Base-by-base conservation (phyloP, 352 stramenopile genomes). In the Saprolegnia diclina region DNA sequence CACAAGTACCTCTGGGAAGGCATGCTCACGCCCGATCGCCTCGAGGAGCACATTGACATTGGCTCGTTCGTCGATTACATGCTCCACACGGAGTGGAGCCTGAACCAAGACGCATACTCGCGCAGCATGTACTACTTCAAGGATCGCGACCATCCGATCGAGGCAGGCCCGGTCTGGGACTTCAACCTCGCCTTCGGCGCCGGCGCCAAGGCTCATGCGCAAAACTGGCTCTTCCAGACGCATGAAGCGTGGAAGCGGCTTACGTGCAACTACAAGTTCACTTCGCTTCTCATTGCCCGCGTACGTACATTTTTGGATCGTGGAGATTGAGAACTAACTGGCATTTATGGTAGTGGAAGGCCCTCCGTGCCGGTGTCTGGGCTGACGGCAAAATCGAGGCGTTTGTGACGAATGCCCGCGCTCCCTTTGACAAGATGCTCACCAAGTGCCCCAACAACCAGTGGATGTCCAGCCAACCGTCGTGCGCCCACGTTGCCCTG, bases 81-180 rank as follows among this genome's bases (percentile, higher is more conserved):
- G 48, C 68, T 92, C 64, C 84, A 92, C 78, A 92, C 84, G 0
- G 84, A 92, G 74, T 87, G 89, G 81, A 90, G 82, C 19, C 75
- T 90, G 53, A 92, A 92, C 66, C 80, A 89, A 18, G 84, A 92
- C 64, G 82, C 84, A 1, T 92, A 92, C 66, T 76, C 81, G 10
- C 81, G 81, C n/a, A 90, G 82, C 67, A 87, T 82, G 40, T 92
- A 83, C 71, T 92, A 83, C 75, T 87, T 88, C 69, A 91, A 91
- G 65, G 83, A 91, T 72, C 79, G 83, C 10, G 72, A 81, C 21
- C 78, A 89, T 61, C 74, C 84, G 4, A 90, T 92, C 65, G 90
- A 92, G 59, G 84, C 84, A 4, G 84, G 84, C 3, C 84, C 84
- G 0, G 82, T 92, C 3, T 92, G 84, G 84, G 84, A 92, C 46